Evolutionary conservation across 2,329 filamentous ascomycete species (phyloP), one percentile per base, ranked within the genome.

Genomic region (Alternaria burnsii): DNA sequence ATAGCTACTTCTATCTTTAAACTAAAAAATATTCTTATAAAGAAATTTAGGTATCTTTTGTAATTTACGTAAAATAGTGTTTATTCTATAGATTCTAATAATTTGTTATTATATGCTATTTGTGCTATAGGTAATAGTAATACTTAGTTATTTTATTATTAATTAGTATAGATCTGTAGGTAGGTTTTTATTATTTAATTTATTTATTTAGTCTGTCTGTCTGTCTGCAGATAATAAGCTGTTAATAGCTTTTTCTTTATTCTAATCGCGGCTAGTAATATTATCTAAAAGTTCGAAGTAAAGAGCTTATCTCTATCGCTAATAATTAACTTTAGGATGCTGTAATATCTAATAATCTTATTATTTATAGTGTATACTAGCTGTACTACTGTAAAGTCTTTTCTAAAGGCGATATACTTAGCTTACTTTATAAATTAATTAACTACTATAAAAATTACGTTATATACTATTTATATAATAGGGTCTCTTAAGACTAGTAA

Each of bases 181-280:
- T n/a, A n/a, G n/a, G n/a, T n/a, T n/a, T n/a, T n/a, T n/a, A n/a
- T n/a, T n/a, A n/a, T n/a, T n/a, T n/a, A n/a, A n/a, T n/a, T n/a
- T n/a, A n/a, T 18, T 18, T 14, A 5, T 8, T 20, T 10, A 10
- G 61, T 58, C 34, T 52, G 26, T 50, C 53, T 36, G n/a, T 61
- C 53, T 12, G 47, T 63, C 20, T 63, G 11, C 12, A 44, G 61
- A 18, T 63, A 43, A 24, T 53, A 63, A 34, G 61, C 53, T 22
- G 50, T 64, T 3, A 41, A 62, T 14, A 62, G 50, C 18, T 57
- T 28, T 24, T 16, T 9, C 12, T 40, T 40, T 9, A 10, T 11
- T 40, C 16, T 30, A 14, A 58, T 44, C 14, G 8, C 11, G 16
- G 24, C 28, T 9, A 41, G 24, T 22, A 59, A 16, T 1, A n/a